Conservation (phyloP, 345 rosid genomes). For the Lumnitzera racemosa region DNA sequence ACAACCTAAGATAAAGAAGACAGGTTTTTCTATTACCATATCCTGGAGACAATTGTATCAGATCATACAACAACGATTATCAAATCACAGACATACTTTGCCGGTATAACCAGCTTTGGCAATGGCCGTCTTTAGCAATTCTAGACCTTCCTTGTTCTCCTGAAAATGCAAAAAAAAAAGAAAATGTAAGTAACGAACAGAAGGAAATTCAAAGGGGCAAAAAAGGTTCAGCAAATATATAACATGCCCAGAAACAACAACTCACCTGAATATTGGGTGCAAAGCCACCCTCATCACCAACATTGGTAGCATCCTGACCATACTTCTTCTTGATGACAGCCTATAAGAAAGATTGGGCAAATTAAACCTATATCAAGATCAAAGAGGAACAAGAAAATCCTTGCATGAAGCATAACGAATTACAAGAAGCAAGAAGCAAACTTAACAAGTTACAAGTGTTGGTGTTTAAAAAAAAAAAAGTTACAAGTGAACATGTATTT, state of each 20-base stretch:
- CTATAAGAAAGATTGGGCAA: constrained; percentile 12
- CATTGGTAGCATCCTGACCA: constrained; percentile 60
- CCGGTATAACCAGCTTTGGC: constrained; percentile 63
- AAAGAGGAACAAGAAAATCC: neutral
- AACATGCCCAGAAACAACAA: too few species aligned
- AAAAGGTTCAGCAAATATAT: too few species aligned
- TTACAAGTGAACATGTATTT: too few species aligned
- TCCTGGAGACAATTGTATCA: too few species aligned
- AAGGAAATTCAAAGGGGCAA: too few species aligned
- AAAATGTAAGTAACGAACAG: too few species aligned
- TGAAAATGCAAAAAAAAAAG: constrained; percentile 10
- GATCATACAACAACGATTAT: too few species aligned
- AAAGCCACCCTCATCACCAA: constrained; percentile 65
- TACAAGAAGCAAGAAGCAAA: too few species aligned
- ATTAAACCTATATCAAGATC: neutral
- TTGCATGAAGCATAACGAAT: neutral
- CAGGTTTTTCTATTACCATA: too few species aligned
- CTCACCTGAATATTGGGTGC: constrained; percentile 56
- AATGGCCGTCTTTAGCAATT: constrained; percentile 61
- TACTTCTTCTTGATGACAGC: constrained; percentile 59
- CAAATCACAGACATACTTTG: constrained; percentile 3
- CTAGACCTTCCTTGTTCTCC: constrained; percentile 71
- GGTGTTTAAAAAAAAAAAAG: too few species aligned
- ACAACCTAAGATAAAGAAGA: constrained; percentile 36
- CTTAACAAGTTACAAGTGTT: too few species aligned